Base-by-base conservation (phyloP, 306 rosid genomes). In the Urtica urens region DNA sequence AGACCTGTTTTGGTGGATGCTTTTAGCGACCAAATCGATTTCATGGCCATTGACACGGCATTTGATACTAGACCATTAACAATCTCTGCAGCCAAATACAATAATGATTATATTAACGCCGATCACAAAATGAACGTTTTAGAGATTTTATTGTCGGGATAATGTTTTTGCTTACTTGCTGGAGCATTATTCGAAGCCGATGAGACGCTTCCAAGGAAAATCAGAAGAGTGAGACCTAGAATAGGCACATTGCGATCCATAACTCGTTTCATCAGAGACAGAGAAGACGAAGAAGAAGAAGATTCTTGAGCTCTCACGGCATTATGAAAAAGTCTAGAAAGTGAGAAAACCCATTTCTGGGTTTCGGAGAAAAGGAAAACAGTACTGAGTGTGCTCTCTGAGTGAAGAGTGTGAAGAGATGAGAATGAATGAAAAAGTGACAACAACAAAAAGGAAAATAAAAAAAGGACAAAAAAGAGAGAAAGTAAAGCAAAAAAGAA, bases 1-100 rank as follows among this genome's bases (percentile, higher is more conserved):
- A 66, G 23, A 79, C 96, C 94, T 29, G 80, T 63, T 68, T 79
- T 87, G 55, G 87, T 70, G 2, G 92, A 70, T 19, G 92, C 34
- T 65, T 78, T 87, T 58, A 87, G 78, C 1, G 96, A 82, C 96
- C 90, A 74, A 20, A 82, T 24, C 81, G 81, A 65, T 63, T 87
- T 87, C 65, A 79, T 75, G 37, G 76, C 69, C 49, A 70, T 69
- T 52, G 94, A 70, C 23, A 70, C 78, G 3, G 71, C 83, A 75
- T 75, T 77, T 51, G 94, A 79, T 70, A 87, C 60, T 48, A 77
- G 44, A 69, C 86, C 96, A 68, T 16, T 59, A 18, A 77, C 65
- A 50, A 79, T 71, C 79, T 75, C 94, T 82, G 82, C 25, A 63
- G 63, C 46, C 48, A 42, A 15, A 60, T 38, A 15, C 6, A 43